Conservation (phyloP, 2,329 filamentous ascomycete genomes). For the Rhynchosporium graminicola region DNA sequence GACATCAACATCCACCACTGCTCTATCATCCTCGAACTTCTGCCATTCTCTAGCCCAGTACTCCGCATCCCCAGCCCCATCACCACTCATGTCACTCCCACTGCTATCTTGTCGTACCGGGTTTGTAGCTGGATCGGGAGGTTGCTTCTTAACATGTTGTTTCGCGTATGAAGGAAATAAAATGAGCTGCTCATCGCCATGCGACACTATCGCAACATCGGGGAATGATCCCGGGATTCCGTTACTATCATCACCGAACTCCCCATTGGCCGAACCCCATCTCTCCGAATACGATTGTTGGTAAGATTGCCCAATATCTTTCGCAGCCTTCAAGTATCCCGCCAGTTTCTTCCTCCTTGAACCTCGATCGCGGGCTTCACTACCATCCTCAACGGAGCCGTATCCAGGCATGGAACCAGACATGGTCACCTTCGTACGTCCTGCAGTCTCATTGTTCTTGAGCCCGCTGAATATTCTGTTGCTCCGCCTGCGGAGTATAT, state of each 20-base stretch:
- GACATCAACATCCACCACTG: constrained; percentile 90
- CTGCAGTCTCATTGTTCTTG: constrained; percentile 42
- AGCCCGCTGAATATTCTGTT: constrained; percentile 40
- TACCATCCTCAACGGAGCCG: constrained; percentile 37
- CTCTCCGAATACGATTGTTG: constrained; percentile 52
- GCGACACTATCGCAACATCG: constrained; percentile 76
- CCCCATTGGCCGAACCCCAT: constrained; percentile 48
- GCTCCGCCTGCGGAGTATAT: constrained; percentile 35
- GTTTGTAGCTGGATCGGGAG: constrained; percentile 38
- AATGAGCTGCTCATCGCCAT: constrained; percentile 88
- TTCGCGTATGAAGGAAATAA: constrained; percentile 93
- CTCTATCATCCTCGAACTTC: constrained; percentile 75
- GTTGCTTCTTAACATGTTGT: constrained; percentile 37
- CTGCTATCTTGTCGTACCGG: constrained; percentile 42
- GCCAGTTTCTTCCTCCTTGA: constrained; percentile 77
- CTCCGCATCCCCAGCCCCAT: constrained; percentile 61
- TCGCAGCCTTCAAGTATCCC: constrained; percentile 69
- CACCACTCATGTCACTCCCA: constrained; percentile 38
- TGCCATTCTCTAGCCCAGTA: constrained; percentile 82
- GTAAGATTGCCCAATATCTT: constrained; percentile 70
- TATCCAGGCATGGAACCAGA: constrained; percentile 41
- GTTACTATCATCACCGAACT: constrained; percentile 47
- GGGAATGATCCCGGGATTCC: constrained; percentile 77
- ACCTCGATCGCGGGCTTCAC: constrained; percentile 57
- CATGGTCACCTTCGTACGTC: constrained; percentile 35